Percentiles rank a stretch among this genome's conserved stretches.
Evolutionary conservation across 1,284 basidiomycete species (phyloP).

Genomic region (Mycena sp.): DNA sequence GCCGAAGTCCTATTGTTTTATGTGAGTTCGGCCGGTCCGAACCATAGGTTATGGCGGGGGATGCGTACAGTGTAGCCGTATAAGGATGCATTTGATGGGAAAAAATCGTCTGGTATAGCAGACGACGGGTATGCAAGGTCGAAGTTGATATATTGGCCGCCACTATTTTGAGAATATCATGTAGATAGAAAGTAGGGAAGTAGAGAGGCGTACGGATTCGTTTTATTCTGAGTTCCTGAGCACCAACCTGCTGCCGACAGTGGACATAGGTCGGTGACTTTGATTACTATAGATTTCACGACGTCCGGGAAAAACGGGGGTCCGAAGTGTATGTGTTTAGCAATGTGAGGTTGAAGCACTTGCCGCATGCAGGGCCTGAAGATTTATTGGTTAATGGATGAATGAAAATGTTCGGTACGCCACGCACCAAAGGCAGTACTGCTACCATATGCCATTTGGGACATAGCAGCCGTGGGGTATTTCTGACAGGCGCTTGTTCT

Average conservation of each 20-base stretch:
- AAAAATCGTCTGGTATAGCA: slow-evolving; percentile 76
- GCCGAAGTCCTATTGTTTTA: slow-evolving; percentile 80
- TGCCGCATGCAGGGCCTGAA: slow-evolving; percentile 69
- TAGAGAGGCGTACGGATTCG: slow-evolving; percentile 58
- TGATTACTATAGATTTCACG: slow-evolving; percentile 70
- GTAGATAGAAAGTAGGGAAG: neutral
- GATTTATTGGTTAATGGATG: neutral
- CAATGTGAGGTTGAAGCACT: slow-evolving; percentile 80
- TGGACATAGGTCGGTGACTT: slow-evolving; percentile 81
- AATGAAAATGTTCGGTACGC: slow-evolving; percentile 38
- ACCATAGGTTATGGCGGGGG: too few relatives aligned
- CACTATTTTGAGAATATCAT: slow-evolving; percentile 49
- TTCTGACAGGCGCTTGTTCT: slow-evolving; percentile 36
- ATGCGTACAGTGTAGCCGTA: slow-evolving; percentile 38
- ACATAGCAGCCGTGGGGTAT: slow-evolving; percentile 78
- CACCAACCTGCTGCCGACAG: slow-evolving; percentile 74
- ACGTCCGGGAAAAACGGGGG: slow-evolving; percentile 73
- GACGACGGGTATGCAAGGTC: slow-evolving; percentile 79
- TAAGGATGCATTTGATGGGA: slow-evolving; percentile 68
- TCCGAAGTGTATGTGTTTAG: slow-evolving; percentile 69
- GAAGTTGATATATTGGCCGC: slow-evolving; percentile 75
- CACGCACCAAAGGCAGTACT: slow-evolving; percentile 68
- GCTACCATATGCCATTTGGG: slow-evolving; percentile 79
- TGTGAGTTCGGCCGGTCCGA: too few relatives aligned
- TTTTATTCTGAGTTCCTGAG: slow-evolving; percentile 63